These are phyloP conservation scores for Pisolithus sp. DNA, from an alignment of 768 basidiomycete species.

Conservation along the genomic window DNA sequence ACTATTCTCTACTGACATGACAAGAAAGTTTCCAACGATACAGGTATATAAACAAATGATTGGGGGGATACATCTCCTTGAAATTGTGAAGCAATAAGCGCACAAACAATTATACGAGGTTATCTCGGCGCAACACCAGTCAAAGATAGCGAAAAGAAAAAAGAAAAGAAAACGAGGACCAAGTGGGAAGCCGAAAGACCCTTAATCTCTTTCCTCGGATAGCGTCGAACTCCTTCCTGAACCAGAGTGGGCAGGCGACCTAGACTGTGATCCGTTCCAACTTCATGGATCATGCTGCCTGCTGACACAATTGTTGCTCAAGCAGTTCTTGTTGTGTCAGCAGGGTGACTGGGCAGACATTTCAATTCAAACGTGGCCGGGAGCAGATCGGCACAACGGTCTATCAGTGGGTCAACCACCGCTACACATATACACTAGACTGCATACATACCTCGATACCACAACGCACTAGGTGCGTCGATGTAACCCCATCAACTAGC, in stretches of 20 bases:
- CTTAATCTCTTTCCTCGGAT: conserved; percentile 3
- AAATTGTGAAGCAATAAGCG: background rate
- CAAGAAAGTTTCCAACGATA: background rate
- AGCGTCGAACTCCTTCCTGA: conserved; percentile 1
- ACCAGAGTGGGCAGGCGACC: background rate
- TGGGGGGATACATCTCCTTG: background rate
- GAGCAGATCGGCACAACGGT: conserved; percentile 41
- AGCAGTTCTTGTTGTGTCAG: conserved; percentile 45
- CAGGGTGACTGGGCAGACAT: conserved; percentile 41
- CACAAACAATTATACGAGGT: background rate
- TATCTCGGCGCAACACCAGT: background rate
- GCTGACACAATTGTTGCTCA: conserved; percentile 37
- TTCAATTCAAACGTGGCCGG: conserved; percentile 58
- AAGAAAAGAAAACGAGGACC: background rate
- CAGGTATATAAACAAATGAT: background rate
- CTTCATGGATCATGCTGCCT: conserved; percentile 14
- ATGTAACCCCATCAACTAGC: no score
- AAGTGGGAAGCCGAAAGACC: background rate
- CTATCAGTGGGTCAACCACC: no score
- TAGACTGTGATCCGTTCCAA: conserved; percentile 4
- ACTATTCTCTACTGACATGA: no score
- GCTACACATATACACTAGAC: no score
- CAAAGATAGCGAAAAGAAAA: background rate
- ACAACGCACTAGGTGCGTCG: no score
- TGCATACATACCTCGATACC: no score